Base-by-base conservation (phyloP, 2,329 filamentous ascomycete genomes). In the Aciculosporium take region DNA sequence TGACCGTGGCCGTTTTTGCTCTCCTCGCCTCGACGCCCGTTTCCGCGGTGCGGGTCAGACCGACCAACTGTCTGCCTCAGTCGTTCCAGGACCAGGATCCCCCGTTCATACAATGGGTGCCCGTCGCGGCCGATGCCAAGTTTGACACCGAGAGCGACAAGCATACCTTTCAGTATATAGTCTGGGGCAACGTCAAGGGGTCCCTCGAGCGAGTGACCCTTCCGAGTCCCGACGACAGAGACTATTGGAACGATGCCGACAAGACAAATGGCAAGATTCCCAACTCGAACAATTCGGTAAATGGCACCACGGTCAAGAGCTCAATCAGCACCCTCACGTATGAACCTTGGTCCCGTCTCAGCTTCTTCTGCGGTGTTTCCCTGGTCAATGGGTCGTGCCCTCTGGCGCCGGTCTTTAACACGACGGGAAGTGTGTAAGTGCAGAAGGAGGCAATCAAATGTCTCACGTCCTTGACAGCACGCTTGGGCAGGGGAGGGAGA, bases 141-240 rank as follows among this genome's bases (percentile, higher is more conserved):
- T 94, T 94, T 65, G 72, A 85, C 52, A 69, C 72, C 23, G 59
- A 65, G 12, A 64, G 72, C 47, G 58, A 72, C 4, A 69, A 65
- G 39, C 76, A 88, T 55, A 74, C 71, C 31, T 68, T 98, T 37
- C 77, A 74, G 47, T 66, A 95, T 42, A 91, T 79, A 1, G 73
- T 94, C 36, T 96, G 86, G 66, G 89, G 88, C 39, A 95, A 96
- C 60, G 86, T 96, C 24, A 84, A 81, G 7, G 91, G 91, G 36
- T 76, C 80, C 39, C 69, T 72, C 34, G 67, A 68, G 2, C 55
- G 62, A 10, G 64, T 66, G n/a, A 45, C 61, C 2, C 72, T 86
- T 40, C 86, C 85, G 27, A 53, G 73, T 0, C 61, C 71, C 15
- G 60, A 71, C 15, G 60, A 71, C 51, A 71, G 76, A 54, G 59